Percentiles rank a stretch among this genome's conserved stretches.
Evolutionary conservation across 2,329 filamentous ascomycete genomes (phyloP).

Genomic region (Penicillium nordicum): DNA sequence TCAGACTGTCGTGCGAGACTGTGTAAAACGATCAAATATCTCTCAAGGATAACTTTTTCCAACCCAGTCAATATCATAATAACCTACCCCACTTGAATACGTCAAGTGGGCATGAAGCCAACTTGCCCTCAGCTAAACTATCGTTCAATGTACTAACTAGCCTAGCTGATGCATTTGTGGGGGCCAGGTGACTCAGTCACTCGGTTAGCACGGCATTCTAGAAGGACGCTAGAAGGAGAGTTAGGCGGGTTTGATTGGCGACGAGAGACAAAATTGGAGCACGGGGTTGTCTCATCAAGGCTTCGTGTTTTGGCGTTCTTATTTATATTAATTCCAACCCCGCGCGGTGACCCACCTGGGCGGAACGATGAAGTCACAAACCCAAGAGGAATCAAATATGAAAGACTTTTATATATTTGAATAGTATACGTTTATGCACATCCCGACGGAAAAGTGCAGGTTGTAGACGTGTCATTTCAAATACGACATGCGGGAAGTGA

Average conservation of each 20-base stretch:
- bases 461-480: not conserved
- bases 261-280: not conserved
- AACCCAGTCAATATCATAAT: not conserved
- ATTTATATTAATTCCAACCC: not conserved
- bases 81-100: not conserved
- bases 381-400: not conserved
- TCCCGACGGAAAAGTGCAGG: not conserved
- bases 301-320: slow-evolving; percentile 4
- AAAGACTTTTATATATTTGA: too few relatives aligned
- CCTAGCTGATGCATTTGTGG: slow-evolving; percentile 5
- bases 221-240: slow-evolving; percentile 26
- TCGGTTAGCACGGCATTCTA: slow-evolving; percentile 19
- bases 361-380: not conserved
- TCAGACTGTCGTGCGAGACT: not conserved
- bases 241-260: slow-evolving; percentile 9
- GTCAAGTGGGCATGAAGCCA: not conserved
- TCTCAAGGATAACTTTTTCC: too few relatives aligned
- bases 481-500: not conserved
- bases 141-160: not conserved
- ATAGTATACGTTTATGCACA: not conserved
- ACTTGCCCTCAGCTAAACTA: not conserved
- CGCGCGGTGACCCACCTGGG: slow-evolving; percentile 3
- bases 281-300: not conserved
- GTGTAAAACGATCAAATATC: not conserved
- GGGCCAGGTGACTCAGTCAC: slow-evolving; percentile 1